These are phyloP conservation scores for Annona cherimola DNA, from an alignment of 164 flowering plant genomes.

Conservation along the genomic window DNA sequence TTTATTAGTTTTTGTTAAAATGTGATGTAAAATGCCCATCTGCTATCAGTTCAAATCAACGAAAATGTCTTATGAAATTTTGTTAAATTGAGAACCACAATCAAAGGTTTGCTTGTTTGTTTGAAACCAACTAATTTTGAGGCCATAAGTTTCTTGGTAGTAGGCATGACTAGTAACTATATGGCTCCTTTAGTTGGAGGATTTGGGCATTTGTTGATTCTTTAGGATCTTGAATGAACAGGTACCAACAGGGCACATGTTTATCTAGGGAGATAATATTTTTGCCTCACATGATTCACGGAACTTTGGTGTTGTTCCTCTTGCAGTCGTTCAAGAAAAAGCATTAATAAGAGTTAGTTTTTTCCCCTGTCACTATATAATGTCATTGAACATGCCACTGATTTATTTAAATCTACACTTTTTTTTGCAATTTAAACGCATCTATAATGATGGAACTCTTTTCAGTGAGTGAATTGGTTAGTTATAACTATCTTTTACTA, in stretches of 20 bases:
- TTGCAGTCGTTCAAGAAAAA: conserved; percentile 53
- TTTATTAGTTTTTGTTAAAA: not conserved
- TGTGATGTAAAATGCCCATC: too few species aligned
- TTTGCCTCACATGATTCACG: conserved; percentile 60
- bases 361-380: not conserved
- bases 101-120: too few species aligned
- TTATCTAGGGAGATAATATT: conserved; percentile 77
- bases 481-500: too few species aligned
- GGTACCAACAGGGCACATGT: conserved; percentile 84
- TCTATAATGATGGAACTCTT: not conserved
- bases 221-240: conserved; percentile 15
- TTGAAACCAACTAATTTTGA: not conserved
- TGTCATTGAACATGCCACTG: not conserved
- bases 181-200: too few species aligned
- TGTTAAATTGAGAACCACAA: not conserved
- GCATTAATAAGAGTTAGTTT: conserved; percentile 47
- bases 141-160: too few species aligned
- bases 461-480: not conserved
- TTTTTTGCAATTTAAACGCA: too few species aligned
- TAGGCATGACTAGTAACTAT: too few species aligned
- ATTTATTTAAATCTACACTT: too few species aligned
- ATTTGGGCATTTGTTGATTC: not conserved
- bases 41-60: too few species aligned
- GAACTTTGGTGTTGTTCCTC: conserved; percentile 68
- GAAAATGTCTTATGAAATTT: too few species aligned